These are phyloP conservation scores for Azolla pinnata DNA, from an alignment of 75 land plant genomes.

Conservation along the genomic window DNA sequence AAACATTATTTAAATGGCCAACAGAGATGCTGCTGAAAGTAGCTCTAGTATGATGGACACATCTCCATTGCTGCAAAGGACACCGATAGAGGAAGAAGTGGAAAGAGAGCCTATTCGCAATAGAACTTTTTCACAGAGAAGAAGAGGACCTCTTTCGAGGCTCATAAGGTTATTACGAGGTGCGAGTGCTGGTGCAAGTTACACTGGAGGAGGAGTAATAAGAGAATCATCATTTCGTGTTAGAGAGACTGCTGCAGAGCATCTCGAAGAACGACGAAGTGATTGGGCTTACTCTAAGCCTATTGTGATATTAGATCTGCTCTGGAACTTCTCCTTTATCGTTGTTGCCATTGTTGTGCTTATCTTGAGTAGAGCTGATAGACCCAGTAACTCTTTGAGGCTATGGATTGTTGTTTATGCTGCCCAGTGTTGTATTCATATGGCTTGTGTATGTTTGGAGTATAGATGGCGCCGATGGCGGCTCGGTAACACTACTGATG, in stretches of 20 bases:
- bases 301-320: constrained; percentile 50
- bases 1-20: no score
- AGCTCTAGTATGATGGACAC: no score
- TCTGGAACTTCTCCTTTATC: constrained; percentile 49
- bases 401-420: constrained; percentile 62
- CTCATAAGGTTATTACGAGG: no score
- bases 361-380: constrained; percentile 25
- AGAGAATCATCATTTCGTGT: constrained; percentile 49
- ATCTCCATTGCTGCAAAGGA: no score
- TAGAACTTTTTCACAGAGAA: no score
- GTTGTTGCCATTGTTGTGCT: constrained; percentile 37
- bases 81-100: no score
- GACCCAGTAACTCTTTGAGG: constrained; percentile 38
- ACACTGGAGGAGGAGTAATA: no score
- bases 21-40: no score
- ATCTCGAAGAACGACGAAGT: constrained; percentile 57
- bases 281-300: constrained; percentile 84
- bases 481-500: no score
- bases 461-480: constrained; percentile 27
- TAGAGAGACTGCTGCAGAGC: constrained; percentile 56
- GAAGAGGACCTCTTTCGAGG: no score
- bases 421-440: constrained; percentile 52
- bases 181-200: no score
- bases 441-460: constrained; percentile 49
- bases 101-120: no score